Evolutionary conservation across 192 early-diverging fungal species (phyloP).

Genomic region (Chytriomyces sp.): DNA sequence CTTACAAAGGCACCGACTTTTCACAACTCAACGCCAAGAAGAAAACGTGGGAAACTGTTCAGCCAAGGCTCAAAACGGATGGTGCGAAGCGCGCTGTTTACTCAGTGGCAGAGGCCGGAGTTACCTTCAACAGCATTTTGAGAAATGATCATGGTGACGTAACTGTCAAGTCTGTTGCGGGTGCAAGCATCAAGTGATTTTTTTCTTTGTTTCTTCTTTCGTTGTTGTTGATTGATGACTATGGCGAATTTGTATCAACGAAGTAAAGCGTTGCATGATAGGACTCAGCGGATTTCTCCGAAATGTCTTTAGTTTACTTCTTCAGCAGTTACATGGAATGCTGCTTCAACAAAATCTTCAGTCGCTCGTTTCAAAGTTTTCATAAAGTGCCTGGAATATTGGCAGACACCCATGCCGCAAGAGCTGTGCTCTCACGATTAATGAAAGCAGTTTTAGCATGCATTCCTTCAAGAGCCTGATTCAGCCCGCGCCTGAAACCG

Average conservation of each 20-base stretch:
- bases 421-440: slow-evolving; percentile 1
- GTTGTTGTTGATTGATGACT: background rate
- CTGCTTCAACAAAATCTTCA: no score
- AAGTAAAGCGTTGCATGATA: no score
- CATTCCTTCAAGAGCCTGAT: slow-evolving; percentile 3
- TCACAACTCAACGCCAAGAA: slow-evolving; percentile 93
- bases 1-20: slow-evolving; percentile 68
- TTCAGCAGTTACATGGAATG: no score
- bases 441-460: background rate
- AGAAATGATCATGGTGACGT: slow-evolving; percentile 16
- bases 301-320: no score
- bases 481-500: background rate
- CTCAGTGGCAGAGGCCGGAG: slow-evolving; percentile 24
- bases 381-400: no score
- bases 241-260: no score
- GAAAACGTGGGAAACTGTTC: slow-evolving; percentile 95
- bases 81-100: slow-evolving; percentile 34
- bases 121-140: slow-evolving; percentile 24
- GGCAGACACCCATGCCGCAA: slow-evolving; percentile 1
- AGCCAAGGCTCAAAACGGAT: slow-evolving; percentile 71
- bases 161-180: slow-evolving; percentile 23
- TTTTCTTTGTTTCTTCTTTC: background rate
- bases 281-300: no score
- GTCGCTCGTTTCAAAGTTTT: no score
- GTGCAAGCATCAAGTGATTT: slow-evolving; percentile 35